Conservation (phyloP, 2,329 filamentous ascomycete genomes). For the Dactylella cylindrospora region DNA sequence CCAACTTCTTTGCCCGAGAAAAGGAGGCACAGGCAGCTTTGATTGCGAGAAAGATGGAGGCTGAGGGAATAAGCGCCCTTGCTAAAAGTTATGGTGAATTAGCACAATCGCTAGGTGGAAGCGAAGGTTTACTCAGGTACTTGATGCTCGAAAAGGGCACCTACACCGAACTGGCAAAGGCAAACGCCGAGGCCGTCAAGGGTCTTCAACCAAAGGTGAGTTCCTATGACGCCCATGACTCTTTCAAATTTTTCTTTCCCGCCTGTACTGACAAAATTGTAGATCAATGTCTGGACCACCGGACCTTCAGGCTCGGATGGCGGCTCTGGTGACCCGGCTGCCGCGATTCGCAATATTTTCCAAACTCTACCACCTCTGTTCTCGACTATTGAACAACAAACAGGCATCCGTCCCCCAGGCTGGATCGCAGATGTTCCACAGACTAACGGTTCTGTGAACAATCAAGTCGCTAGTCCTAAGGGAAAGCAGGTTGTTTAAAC, state of each 20-base stretch:
- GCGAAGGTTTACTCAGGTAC: conserved; percentile 75
- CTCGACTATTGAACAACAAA: conserved; percentile 84
- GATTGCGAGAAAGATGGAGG: conserved; percentile 68
- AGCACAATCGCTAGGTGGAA: conserved; percentile 72
- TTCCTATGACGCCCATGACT: too few relatives aligned
- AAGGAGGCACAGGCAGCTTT: conserved; percentile 64
- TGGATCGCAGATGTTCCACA: conserved; percentile 58
- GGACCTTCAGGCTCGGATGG: conserved; percentile 57
- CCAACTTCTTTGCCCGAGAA: conserved; percentile 53
- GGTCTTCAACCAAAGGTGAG: conserved; percentile 83
- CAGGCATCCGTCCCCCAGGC: conserved; percentile 74
- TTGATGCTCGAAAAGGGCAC: conserved; percentile 84
- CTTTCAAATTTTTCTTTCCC: too few relatives aligned
- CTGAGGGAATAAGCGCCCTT: conserved; percentile 74
- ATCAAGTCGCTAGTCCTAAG: too few relatives aligned
- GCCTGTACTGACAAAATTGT: too few relatives aligned
- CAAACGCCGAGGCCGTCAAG: conserved; percentile 72
- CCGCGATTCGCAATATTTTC: conserved; percentile 76
- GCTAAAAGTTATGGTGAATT: conserved; percentile 77
- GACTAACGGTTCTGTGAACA: conserved; percentile 40
- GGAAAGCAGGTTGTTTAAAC: conserved; percentile 19
- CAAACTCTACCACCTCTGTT: conserved; percentile 81
- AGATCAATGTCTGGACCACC: conserved; percentile 86
- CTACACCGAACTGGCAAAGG: conserved; percentile 73
- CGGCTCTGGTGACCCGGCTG: conserved; percentile 59